Percentiles rank a stretch among this genome's conserved stretches.
phyloP scores from a whole-genome alignment of 1,139 yeast species.

The Yamadazyma conglobata region DNA sequence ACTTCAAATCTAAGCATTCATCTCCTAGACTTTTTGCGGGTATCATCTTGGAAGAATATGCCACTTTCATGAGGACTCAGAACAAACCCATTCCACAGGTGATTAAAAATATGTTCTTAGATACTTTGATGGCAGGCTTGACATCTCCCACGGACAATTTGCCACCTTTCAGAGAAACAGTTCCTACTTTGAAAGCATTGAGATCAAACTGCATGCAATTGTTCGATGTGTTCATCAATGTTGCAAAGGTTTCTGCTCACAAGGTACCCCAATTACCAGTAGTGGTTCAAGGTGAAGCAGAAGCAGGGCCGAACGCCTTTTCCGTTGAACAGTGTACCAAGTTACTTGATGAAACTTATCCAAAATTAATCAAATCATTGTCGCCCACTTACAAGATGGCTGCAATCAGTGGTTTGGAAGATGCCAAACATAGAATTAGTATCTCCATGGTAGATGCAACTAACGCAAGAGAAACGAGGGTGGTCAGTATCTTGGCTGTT shows the following conservation, averaged over 20 bases:
- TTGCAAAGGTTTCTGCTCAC: conserved; percentile 69
- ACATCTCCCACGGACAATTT: conserved; percentile 38
- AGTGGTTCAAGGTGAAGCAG: conserved; percentile 89
- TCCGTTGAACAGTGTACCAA: conserved; percentile 73
- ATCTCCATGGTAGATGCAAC: conserved; percentile 71
- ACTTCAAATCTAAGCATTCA: conserved; percentile 61
- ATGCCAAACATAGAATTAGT: conserved; percentile 65
- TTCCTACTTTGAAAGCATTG: conserved; percentile 80
- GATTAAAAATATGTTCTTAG: conserved; percentile 21
- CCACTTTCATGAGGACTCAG: conserved; percentile 32
- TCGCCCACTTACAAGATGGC: conserved; percentile 72
- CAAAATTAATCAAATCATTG: conserved; percentile 59
- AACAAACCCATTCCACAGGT: conserved; percentile 13
- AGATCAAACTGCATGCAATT: conserved; percentile 86
- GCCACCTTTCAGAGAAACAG: conserved; percentile 75
- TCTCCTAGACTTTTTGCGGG: conserved; percentile 77
- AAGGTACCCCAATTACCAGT: conserved; percentile 83
- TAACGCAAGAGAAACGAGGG: conserved; percentile 50
- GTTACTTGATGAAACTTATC: conserved; percentile 62
- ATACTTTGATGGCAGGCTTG: conserved; percentile 34
- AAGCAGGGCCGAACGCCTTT: conserved; percentile 94
- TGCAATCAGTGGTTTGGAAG: conserved; percentile 73
- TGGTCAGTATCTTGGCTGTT: conserved; percentile 64
- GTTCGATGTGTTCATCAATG: conserved; percentile 70
- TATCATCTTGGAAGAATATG: conserved; percentile 70